Conservation (phyloP, 176 grass and related monocot genomes). For the Bothriochloa decipiens region DNA sequence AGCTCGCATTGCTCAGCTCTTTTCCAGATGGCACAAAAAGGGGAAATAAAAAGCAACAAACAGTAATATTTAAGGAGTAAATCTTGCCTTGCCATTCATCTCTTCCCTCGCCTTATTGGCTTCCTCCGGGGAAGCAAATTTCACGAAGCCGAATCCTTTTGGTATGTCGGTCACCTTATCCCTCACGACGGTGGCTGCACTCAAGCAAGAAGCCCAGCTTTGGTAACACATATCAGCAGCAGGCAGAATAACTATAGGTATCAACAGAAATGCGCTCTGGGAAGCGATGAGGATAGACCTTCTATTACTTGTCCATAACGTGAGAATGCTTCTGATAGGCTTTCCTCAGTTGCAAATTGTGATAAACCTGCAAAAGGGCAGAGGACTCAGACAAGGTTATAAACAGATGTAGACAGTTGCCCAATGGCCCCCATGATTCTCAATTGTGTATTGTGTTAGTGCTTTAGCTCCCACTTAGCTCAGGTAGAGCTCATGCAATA, state of each 20-base stretch:
- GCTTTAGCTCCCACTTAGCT: background rate
- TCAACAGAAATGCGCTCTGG: background rate
- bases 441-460: background rate
- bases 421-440: background rate
- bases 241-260: background rate
- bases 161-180: constrained; percentile 55
- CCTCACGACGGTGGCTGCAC: constrained; percentile 64
- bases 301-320: constrained; percentile 80
- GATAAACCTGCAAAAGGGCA: constrained; percentile 44
- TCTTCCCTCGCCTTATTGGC: constrained; percentile 54
- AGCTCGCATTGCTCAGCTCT: constrained; percentile 12
- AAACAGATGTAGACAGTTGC: background rate
- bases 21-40: background rate
- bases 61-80: background rate
- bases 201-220: constrained; percentile 26
- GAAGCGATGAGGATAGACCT: constrained; percentile 45
- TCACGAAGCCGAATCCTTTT: constrained; percentile 92
- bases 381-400: background rate
- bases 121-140: constrained; percentile 63
- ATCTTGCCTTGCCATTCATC: constrained; percentile 84
- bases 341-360: constrained; percentile 55
- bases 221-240: constrained; percentile 15
- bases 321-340: constrained; percentile 48
- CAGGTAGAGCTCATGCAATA: background rate
- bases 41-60: background rate